Evolutionary conservation across 2,329 filamentous ascomycete genomes (phyloP).

Genomic region (Metarhizium album): DNA sequence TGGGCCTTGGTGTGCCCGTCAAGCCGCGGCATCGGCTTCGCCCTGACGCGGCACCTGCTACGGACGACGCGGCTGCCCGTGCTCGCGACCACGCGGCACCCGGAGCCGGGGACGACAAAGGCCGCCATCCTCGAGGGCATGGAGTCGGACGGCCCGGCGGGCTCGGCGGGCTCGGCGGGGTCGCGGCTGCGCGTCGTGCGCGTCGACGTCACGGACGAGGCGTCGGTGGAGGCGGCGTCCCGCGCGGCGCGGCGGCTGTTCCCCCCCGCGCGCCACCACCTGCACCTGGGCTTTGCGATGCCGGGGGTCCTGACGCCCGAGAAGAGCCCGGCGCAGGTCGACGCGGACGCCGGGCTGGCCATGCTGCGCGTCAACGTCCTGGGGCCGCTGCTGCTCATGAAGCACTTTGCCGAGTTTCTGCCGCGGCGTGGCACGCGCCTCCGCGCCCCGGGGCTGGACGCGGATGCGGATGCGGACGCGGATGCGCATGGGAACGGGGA

Average conservation of each 20-base stretch:
- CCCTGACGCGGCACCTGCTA: conserved; percentile 37
- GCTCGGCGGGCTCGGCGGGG: conserved; percentile 14
- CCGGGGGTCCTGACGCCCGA: conserved; percentile 66
- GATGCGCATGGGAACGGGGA: no score
- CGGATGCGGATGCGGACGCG: no score
- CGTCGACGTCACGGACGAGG: conserved; percentile 47
- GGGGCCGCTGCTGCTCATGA: conserved; percentile 65
- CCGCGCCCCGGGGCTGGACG: neutral
- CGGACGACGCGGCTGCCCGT: conserved; percentile 36
- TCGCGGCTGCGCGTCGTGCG: conserved; percentile 28
- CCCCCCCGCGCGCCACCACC: conserved; percentile 38
- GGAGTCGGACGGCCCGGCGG: conserved; percentile 10
- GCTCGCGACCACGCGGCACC: conserved; percentile 30
- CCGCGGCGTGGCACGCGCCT: conserved; percentile 41
- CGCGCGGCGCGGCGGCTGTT: conserved; percentile 40
- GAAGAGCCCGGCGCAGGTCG: conserved; percentile 56
- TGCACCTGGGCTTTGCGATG: conserved; percentile 59
- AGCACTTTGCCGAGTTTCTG: conserved; percentile 61
- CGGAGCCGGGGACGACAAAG: conserved; percentile 25
- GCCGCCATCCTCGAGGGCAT: conserved; percentile 17
- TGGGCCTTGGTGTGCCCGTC: conserved; percentile 40
- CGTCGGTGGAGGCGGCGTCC: conserved; percentile 47
- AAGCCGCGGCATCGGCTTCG: conserved; percentile 37
- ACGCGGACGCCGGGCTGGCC: conserved; percentile 48
- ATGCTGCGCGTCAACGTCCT: conserved; percentile 66